Evolutionary conservation across 208 protist genomes (phyloP).

Genomic region (Trypanosoma melophagium): DNA sequence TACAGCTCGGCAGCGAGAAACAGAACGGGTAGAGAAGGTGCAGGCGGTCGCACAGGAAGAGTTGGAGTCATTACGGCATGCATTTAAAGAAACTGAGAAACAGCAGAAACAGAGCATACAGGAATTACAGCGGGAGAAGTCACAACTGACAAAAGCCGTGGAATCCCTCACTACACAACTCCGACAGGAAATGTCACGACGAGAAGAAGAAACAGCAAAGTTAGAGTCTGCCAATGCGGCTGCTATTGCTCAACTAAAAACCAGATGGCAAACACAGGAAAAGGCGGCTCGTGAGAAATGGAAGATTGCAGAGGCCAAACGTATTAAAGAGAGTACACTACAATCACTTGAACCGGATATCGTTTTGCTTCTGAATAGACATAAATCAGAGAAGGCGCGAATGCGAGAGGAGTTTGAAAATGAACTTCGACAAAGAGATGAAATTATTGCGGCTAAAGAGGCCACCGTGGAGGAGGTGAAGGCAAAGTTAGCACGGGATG

Average conservation of each 20-base stretch:
- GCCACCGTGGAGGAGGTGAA: conserved; percentile 68
- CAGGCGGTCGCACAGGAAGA: conserved; percentile 39
- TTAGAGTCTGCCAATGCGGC: conserved; percentile 70
- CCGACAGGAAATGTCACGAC: conserved; percentile 41
- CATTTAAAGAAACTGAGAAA: conserved; percentile 33
- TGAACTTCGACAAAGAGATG: conserved; percentile 81
- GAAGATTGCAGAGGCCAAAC: conserved; percentile 81
- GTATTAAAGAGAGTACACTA: conserved; percentile 89
- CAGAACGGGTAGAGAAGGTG: conserved; percentile 35
- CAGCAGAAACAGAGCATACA: conserved; percentile 34
- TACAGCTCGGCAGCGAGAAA: conserved; percentile 40
- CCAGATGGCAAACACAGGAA: conserved; percentile 78
- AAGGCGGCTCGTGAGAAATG: conserved; percentile 79
- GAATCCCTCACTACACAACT: conserved; percentile 64
- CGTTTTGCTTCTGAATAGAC: conserved; percentile 87
- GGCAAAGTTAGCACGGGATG: conserved; percentile 57
- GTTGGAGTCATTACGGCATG: conserved; percentile 42
- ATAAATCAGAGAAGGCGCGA: conserved; percentile 89
- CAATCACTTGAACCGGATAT: conserved; percentile 92
- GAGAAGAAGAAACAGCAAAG: conserved; percentile 49
- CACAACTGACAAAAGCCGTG: conserved; percentile 44
- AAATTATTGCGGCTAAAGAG: conserved; percentile 76
- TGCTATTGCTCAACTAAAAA: conserved; percentile 62
- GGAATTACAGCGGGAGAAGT: conserved; percentile 52
- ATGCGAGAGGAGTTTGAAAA: conserved; percentile 88